Conservation (phyloP, 1,284 basidiomycete species). For the Apiotrichum gracile region DNA sequence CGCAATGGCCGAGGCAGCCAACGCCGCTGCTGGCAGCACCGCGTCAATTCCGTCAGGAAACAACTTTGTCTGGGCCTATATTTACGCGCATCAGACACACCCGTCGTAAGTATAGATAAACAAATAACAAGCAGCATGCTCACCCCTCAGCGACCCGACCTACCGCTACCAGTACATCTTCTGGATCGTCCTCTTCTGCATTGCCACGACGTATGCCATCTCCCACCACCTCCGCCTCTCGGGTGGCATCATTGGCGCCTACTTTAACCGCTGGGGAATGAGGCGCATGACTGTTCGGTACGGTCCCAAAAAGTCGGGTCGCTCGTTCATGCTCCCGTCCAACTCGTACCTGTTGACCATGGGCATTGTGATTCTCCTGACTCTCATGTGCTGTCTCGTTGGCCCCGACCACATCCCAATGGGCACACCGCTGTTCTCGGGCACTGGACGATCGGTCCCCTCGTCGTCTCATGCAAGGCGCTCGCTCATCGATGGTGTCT, state of each 20-base stretch:
- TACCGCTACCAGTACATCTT: constrained; percentile 44
- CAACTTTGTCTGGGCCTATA: background rate
- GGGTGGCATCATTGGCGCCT: constrained; percentile 32
- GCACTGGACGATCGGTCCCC: no score
- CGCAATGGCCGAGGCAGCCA: background rate
- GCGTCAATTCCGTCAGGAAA: background rate
- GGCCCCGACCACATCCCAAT: constrained; percentile 67
- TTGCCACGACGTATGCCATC: constrained; percentile 31
- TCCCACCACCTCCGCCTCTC: constrained; percentile 39
- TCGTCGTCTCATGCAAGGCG: no score
- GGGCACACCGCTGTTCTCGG: constrained; percentile 48
- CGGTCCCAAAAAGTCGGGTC: constrained; percentile 24
- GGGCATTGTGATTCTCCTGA: constrained; percentile 48
- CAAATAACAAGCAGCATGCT: background rate
- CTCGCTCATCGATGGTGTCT: no score
- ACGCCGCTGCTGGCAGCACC: background rate
- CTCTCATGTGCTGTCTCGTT: constrained; percentile 53
- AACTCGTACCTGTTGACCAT: constrained; percentile 58
- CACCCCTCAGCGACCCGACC: constrained; percentile 9
- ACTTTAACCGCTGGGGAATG: constrained; percentile 38
- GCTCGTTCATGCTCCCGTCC: constrained; percentile 56
- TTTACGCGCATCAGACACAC: background rate
- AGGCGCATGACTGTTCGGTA: constrained; percentile 20
- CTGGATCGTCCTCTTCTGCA: constrained; percentile 35
- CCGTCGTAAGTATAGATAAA: background rate